These are phyloP conservation scores for Colletotrichum coccodes DNA, from an alignment of 2,329 filamentous ascomycete species.

Conservation along the genomic window DNA sequence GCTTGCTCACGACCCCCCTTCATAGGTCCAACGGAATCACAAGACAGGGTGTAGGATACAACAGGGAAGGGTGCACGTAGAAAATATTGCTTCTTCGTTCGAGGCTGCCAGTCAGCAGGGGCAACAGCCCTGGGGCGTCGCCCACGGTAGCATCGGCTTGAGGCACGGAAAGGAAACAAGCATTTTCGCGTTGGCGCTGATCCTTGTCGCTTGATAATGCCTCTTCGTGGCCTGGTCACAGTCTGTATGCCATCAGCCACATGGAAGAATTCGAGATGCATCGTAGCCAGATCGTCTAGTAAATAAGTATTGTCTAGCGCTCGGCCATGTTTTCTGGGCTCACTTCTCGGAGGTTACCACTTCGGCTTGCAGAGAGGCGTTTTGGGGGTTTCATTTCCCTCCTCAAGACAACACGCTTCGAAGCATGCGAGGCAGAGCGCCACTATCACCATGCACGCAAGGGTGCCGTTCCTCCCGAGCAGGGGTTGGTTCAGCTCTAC, in stretches of 20 bases:
- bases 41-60: constrained; percentile 6
- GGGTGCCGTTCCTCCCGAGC: constrained; percentile 1
- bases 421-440: not conserved
- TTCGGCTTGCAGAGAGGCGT: not conserved
- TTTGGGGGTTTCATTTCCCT: not conserved
- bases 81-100: constrained; percentile 16
- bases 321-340: not conserved
- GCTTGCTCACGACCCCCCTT: not conserved
- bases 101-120: constrained; percentile 12
- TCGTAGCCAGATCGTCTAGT: not conserved
- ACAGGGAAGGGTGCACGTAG: constrained; percentile 7
- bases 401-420: not conserved
- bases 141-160: not conserved
- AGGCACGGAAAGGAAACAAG: constrained; percentile 17
- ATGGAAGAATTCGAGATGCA: not conserved
- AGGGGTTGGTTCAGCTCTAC: constrained; percentile 13
- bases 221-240: not conserved
- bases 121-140: not conserved
- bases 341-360: not conserved
- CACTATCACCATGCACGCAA: constrained; percentile 7
- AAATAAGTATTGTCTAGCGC: not conserved
- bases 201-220: not conserved
- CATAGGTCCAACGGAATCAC: not conserved
- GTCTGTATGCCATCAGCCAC: no score
- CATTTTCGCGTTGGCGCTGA: constrained; percentile 4